Conservation (phyloP, 179 eudicot genomes). For the Carnegiea gigantea region DNA sequence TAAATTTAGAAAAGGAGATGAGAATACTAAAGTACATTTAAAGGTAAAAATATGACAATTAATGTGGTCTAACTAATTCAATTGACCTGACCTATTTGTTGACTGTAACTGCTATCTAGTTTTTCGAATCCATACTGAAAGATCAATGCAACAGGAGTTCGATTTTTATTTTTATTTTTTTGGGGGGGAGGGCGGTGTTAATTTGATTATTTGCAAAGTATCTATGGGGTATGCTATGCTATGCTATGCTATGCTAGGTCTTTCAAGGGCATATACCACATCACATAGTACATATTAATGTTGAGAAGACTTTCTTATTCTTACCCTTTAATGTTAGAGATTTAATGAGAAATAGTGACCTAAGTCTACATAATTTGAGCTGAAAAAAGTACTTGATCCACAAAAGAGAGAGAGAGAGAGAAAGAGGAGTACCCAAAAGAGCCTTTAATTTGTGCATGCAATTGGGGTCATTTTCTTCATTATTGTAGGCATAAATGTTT, state of each 20-base stretch:
- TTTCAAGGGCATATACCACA: conserved; percentile 15
- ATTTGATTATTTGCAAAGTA: too few species aligned
- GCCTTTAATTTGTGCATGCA: background rate
- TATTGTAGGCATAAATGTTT: conserved; percentile 23
- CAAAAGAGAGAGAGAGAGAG: background rate
- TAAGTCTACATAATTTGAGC: conserved; percentile 12
- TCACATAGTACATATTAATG: conserved; percentile 17
- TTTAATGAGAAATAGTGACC: conserved; percentile 28
- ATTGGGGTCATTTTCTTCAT: conserved; percentile 15
- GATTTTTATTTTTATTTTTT: too few species aligned
- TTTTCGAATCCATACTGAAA: too few species aligned
- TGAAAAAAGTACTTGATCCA: conserved; percentile 7
- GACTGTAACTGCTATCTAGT: too few species aligned
- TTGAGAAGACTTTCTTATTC: background rate
- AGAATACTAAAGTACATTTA: too few species aligned
- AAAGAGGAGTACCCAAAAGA: background rate
- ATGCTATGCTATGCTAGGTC: background rate
- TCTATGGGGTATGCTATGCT: too few species aligned
- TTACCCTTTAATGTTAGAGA: conserved; percentile 5
- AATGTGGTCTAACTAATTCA: too few species aligned
- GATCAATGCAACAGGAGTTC: too few species aligned
- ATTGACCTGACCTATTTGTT: too few species aligned
- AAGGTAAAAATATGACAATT: too few species aligned
- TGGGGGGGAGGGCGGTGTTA: too few species aligned
- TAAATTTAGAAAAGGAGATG: too few species aligned